Percentiles rank a stretch among this genome's conserved stretches.
phyloP scores from a whole-genome alignment of 2,329 filamentous ascomycete genomes.

The Paraphaeosphaeria minitans region DNA sequence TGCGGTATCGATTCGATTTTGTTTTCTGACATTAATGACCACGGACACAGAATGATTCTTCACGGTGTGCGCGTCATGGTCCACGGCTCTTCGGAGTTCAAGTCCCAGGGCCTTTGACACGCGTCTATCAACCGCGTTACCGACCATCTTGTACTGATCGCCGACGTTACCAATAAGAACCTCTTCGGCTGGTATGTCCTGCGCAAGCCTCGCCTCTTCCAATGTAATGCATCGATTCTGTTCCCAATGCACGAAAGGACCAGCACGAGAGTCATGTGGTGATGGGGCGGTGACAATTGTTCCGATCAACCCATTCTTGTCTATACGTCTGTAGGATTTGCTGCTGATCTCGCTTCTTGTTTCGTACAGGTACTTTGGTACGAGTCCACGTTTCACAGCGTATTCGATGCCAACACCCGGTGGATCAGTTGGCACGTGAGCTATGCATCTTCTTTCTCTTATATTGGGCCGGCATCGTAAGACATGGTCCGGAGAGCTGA shows the following conservation, averaged over 20 bases:
- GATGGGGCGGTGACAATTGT: conserved; percentile 65
- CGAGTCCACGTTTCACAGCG: conserved; percentile 45
- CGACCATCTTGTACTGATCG: conserved; percentile 69
- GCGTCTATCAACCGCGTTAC: conserved; percentile 76
- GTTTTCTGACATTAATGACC: neutral
- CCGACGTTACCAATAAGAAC: conserved; percentile 64
- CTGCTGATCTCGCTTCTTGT: conserved; percentile 23
- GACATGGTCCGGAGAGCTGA: conserved; percentile 71
- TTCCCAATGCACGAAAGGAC: conserved; percentile 67
- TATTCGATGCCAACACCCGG: conserved; percentile 32
- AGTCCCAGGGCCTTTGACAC: conserved; percentile 71
- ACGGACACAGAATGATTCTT: neutral
- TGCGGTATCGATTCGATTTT: neutral
- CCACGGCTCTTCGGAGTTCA: conserved; percentile 48
- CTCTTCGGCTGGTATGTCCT: conserved; percentile 73
- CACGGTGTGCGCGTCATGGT: neutral
- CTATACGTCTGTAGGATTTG: conserved; percentile 58
- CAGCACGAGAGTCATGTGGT: conserved; percentile 61
- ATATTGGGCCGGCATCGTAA: conserved; percentile 28
- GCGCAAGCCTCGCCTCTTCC: conserved; percentile 70
- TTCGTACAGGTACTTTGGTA: conserved; percentile 32
- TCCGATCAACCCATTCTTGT: conserved; percentile 59
- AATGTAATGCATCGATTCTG: conserved; percentile 67
- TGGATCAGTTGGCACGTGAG: conserved; percentile 63
- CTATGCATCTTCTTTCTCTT: conserved; percentile 54